A percentile compares a stretch with the other conserved stretches of the same genome.
phyloP scores from a whole-genome alignment of 306 rosid species.

The Trifolium subterraneum region DNA sequence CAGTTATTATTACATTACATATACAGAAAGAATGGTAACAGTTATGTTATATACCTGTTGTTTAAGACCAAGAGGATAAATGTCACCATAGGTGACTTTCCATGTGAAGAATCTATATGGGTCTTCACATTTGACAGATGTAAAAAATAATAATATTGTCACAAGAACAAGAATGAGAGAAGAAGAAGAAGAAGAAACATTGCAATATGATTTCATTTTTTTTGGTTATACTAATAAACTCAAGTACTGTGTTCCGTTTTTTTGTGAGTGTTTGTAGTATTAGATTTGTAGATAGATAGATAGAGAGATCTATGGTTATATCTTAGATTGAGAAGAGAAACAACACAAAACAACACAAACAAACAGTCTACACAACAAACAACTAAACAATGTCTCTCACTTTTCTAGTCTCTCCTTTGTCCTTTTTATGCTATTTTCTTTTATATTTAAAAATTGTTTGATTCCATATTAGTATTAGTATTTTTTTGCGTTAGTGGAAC shows the following conservation, averaged over 20 bases:
- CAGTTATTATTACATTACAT: background rate
- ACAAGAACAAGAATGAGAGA: conserved; percentile 42
- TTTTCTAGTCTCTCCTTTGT: conserved; percentile 16
- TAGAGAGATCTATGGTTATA: background rate
- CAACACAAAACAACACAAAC: background rate
- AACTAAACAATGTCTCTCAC: conserved; percentile 31
- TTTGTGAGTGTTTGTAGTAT: background rate
- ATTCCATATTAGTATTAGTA: too few species aligned
- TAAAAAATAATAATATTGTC: conserved; percentile 8
- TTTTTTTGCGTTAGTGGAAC: background rate
- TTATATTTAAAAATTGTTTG: background rate
- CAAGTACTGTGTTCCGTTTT: background rate
- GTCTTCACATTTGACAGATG: conserved; percentile 70
- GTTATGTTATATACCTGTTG: conserved; percentile 64
- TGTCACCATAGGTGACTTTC: conserved; percentile 90
- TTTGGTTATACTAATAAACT: conserved; percentile 25
- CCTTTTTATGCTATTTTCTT: background rate
- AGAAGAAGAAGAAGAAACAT: conserved; percentile 34
- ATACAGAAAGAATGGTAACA: background rate
- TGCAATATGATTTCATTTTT: conserved; percentile 40
- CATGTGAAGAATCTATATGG: conserved; percentile 82
- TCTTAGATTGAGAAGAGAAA: conserved; percentile 21
- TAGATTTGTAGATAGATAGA: conserved; percentile 2
- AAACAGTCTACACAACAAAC: background rate
- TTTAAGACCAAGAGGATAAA: conserved; percentile 89